Percentiles rank a stretch among this genome's conserved stretches.
Conservation (phyloP, 2,329 filamentous ascomycete species). For the Epichloe baconii region DNA sequence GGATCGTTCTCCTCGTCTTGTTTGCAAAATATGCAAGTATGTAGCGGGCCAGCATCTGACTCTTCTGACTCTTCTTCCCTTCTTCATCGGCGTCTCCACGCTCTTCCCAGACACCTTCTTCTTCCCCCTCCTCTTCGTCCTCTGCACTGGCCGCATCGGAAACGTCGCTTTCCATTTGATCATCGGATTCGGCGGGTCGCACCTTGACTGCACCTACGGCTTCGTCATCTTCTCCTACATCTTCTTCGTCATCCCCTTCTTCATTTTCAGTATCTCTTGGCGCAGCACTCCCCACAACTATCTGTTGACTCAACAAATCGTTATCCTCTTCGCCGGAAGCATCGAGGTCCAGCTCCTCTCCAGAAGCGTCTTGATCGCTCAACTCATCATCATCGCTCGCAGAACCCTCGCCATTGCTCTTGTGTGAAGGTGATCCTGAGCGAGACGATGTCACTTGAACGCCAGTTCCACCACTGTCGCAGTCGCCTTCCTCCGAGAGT, state of each 20-base stretch:
- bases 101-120: conserved; percentile 12
- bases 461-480: conserved; percentile 20
- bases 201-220: conserved; percentile 45
- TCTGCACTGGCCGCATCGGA: conserved; percentile 34
- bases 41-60: conserved; percentile 18
- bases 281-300: conserved; percentile 9
- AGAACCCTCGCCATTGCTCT: conserved; percentile 8
- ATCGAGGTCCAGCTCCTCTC: conserved; percentile 29
- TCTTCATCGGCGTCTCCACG: conserved; percentile 5
- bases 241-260: conserved; percentile 16
- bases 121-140: conserved; percentile 14
- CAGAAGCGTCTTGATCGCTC: conserved; percentile 27
- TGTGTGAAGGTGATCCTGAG: conserved; percentile 1
- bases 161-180: conserved; percentile 35
- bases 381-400: conserved; percentile 22
- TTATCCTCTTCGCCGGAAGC: conserved; percentile 30
- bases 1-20: conserved; percentile 74
- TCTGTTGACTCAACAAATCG: conserved; percentile 16
- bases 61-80: conserved; percentile 6
- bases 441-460: background rate
- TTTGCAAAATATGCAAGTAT: conserved; percentile 58
- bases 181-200: conserved; percentile 33
- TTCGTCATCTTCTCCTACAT: conserved; percentile 22
- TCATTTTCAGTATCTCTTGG: conserved; percentile 20
- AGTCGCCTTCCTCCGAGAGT: conserved; percentile 36